Evolutionary conservation across 1,284 basidiomycete genomes (phyloP).

Genomic region (Ceratobasidium sp.): DNA sequence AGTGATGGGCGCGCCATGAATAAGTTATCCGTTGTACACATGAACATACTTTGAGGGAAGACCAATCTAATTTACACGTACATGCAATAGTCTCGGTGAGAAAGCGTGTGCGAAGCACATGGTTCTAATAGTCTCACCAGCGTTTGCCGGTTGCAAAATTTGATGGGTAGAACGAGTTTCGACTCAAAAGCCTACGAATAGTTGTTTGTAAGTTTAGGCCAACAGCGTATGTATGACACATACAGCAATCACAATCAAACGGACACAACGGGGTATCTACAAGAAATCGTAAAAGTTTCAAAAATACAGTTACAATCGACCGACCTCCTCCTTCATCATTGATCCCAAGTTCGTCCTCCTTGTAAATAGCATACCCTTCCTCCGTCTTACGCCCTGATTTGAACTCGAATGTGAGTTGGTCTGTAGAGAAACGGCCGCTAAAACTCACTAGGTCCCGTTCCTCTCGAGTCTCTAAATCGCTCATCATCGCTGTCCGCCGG

Average conservation of each 20-base stretch:
- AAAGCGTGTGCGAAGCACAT: no score
- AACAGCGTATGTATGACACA: conserved; percentile 48
- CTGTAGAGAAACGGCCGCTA: not conserved
- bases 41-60: no score
- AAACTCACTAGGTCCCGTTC: conserved; percentile 70
- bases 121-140: no score
- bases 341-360: conserved; percentile 85
- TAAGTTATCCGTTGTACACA: not conserved
- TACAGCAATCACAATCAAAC: conserved; percentile 86
- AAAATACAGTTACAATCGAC: conserved; percentile 43
- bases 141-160: no score
- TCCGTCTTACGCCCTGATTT: conserved; percentile 76
- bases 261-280: conserved; percentile 73
- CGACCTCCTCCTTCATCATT: conserved; percentile 76
- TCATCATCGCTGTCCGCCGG: conserved; percentile 54
- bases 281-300: conserved; percentile 42
- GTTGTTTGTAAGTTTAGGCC: not conserved
- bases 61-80: no score
- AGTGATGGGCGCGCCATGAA: not conserved
- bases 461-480: conserved; percentile 78
- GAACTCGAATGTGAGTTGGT: not conserved
- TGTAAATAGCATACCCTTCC: conserved; percentile 84
- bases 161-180: no score
- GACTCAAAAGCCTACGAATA: conserved; percentile 13
- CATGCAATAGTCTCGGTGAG: no score